phyloP scores from a whole-genome alignment of 2,329 filamentous ascomycete genomes.

The Aspergillus latus region DNA sequence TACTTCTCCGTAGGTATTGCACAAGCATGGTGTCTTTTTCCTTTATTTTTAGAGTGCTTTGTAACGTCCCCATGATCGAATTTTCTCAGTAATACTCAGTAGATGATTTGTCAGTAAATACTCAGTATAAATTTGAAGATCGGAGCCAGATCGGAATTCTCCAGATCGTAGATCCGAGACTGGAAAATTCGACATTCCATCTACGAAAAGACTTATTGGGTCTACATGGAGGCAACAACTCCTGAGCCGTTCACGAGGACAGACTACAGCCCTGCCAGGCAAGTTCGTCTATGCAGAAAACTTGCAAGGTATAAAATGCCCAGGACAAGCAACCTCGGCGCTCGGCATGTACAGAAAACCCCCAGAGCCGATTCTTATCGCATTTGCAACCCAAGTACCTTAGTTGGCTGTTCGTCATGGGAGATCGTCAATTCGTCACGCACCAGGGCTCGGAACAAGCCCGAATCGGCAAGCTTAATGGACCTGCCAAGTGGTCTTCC shows the following conservation, averaged over 20 bases:
- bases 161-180: background rate
- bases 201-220: background rate
- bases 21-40: too few relatives aligned
- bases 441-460: background rate
- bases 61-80: background rate
- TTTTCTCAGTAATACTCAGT: background rate
- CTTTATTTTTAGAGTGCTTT: background rate
- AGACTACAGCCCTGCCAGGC: background rate
- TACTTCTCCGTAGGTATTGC: too few relatives aligned
- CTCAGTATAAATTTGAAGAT: background rate
- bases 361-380: background rate
- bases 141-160: background rate
- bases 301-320: too few relatives aligned
- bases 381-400: background rate
- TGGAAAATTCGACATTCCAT: background rate
- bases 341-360: background rate
- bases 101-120: background rate
- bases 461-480: background rate
- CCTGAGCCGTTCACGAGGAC: background rate
- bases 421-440: background rate
- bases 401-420: background rate
- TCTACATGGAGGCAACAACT: background rate
- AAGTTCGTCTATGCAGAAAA: background rate
- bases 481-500: background rate
- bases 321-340: background rate